Evolutionary conservation across 176 grass and related monocot genomes (phyloP), one percentile per base, ranked within the genome.

Genomic region (Areca catechu): DNA sequence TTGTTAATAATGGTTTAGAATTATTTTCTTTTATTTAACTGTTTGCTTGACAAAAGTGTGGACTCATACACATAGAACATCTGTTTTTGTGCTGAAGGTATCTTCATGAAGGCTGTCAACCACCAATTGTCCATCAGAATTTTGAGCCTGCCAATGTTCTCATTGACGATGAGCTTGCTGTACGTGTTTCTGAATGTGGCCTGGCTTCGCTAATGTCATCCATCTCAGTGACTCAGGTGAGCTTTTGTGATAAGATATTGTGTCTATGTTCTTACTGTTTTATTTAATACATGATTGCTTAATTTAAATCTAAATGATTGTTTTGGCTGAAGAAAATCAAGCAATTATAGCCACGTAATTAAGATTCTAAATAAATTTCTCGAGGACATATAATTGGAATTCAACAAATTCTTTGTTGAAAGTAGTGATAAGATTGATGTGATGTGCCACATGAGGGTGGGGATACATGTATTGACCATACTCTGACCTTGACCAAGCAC

Each of bases 61-160:
- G 16, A 54, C 19, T 57, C 71, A 54, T 7, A 3, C 17, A 67
- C 51, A 30, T 9, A 37, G 50, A 67, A 67, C 16, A 15, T 18
- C 12, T 21, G 4, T 47, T 76, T 7, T 80, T 68, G 59, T 55
- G 62, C 63, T 76, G 64, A 67, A 98, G 94, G 82, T 85, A 93
- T 85, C 79, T 98, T 66, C 94, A 98, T 30, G 78, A 89, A 16
- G 51, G 66, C 47, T 89, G 76, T 70, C 81, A 85, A 82, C 84
- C 78, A 70, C 78, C 76, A 43, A 58, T 83, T 75, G 78, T 83
- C 66, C 94, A 98, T 61, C 81, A 89, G 57, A 85, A 85, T 80
- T 98, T 98, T 60, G 84, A 92, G 67, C 88, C 88, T 57, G 76
- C 69, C 24, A 62, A 85, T 69, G 63, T 92, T 86, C 88, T 93